Percentiles rank a stretch among this genome's conserved stretches.
Evolutionary conservation across 2,329 filamentous ascomycete species (phyloP).

Genomic region (Venturia oleaginea): DNA sequence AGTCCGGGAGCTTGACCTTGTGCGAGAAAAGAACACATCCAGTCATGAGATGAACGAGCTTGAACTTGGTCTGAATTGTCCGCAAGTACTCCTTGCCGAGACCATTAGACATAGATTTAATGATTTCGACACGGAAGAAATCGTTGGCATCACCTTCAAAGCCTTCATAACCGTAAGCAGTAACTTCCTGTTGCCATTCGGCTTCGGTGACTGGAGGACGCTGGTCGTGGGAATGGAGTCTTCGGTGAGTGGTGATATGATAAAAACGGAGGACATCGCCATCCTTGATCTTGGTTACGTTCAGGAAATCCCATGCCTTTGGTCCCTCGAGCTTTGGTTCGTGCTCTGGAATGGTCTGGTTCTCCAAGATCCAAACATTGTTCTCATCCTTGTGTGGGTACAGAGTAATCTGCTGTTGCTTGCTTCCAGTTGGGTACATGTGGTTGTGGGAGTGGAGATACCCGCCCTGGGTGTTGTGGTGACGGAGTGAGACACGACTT

Average conservation of each 20-base stretch:
- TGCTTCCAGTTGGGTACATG: slow-evolving; percentile 96
- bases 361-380: slow-evolving; percentile 90
- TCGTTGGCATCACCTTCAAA: slow-evolving; percentile 97
- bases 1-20: slow-evolving; percentile 96
- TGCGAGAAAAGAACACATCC: slow-evolving; percentile 95
- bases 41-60: slow-evolving; percentile 91
- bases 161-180: slow-evolving; percentile 93
- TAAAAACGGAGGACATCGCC: slow-evolving; percentile 76
- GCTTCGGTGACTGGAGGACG: slow-evolving; percentile 43
- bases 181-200: slow-evolving; percentile 89
- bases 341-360: slow-evolving; percentile 84
- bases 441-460: slow-evolving; percentile 94
- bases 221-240: slow-evolving; percentile 92
- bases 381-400: slow-evolving; percentile 99
- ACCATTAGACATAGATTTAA: slow-evolving; percentile 78
- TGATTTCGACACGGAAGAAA: slow-evolving; percentile 87
- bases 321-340: slow-evolving; percentile 73
- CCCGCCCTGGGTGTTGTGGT: slow-evolving; percentile 94
- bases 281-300: slow-evolving; percentile 64
- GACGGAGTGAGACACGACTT: slow-evolving; percentile 75
- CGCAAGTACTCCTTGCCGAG: slow-evolving; percentile 76
- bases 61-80: slow-evolving; percentile 96
- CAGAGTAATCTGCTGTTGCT: slow-evolving; percentile 96
- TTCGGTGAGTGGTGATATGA: slow-evolving; percentile 73
- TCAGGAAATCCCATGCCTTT: slow-evolving; percentile 68